Percentiles rank a stretch among this genome's conserved stretches.
phyloP scores from a whole-genome alignment of 495 filamentous ascomycete genomes.

The Oleoguttula mirabilis region DNA sequence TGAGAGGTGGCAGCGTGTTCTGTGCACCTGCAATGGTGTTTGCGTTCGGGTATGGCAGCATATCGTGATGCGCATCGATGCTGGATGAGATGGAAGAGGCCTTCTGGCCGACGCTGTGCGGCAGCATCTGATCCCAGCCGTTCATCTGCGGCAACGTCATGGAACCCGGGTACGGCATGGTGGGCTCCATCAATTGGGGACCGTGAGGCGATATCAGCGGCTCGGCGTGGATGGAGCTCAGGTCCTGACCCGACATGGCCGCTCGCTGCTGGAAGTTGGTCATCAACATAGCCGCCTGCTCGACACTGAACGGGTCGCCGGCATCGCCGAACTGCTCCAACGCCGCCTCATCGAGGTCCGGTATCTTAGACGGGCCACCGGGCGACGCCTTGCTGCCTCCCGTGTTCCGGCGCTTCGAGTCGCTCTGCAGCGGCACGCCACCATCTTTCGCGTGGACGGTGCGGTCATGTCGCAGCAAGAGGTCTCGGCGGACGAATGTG shows the following conservation, averaged over 20 bases:
- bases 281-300: constrained; percentile 98
- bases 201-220: constrained; percentile 59
- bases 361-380: constrained; percentile 65
- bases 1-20: constrained; percentile 52
- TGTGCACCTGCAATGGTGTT: constrained; percentile 43
- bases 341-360: constrained; percentile 74
- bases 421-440: constrained; percentile 85
- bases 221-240: constrained; percentile 47
- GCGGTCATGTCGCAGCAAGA: constrained; percentile 91
- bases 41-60: constrained; percentile 41
- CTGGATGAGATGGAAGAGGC: constrained; percentile 53
- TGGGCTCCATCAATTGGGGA: constrained; percentile 31
- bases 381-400: constrained; percentile 46
- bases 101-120: constrained; percentile 46
- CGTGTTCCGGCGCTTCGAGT: constrained; percentile 76
- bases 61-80: constrained; percentile 53
- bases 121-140: constrained; percentile 68
- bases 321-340: constrained; percentile 91
- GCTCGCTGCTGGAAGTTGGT: constrained; percentile 97
- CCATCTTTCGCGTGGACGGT: constrained; percentile 99
- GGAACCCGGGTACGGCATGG: constrained; percentile 55
- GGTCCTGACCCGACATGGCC: constrained; percentile 61
- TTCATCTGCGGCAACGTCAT: constrained; percentile 77
- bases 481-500: constrained; percentile 94
- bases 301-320: constrained; percentile 91